phyloP scores from a whole-genome alignment of 2,329 filamentous ascomycete species.

The Pseudocercospora ulei region DNA sequence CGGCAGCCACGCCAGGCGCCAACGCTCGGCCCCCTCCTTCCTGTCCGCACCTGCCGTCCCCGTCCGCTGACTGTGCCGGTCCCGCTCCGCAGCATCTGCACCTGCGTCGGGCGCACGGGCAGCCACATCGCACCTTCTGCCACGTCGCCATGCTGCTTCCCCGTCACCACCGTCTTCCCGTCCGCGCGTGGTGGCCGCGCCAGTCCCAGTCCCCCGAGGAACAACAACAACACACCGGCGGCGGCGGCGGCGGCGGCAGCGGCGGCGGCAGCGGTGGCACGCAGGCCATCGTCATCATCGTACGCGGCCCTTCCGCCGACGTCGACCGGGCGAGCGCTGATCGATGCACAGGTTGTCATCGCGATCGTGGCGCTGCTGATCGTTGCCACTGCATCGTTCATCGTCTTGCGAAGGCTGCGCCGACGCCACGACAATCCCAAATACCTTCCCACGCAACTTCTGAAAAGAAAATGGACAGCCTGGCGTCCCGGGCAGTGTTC shows the following conservation, averaged over 20 bases:
- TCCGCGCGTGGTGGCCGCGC: constrained; percentile 5
- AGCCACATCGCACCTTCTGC: constrained; percentile 10
- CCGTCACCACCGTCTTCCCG: constrained; percentile 2
- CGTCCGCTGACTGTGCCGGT: constrained; percentile 10
- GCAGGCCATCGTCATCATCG: constrained; percentile 14
- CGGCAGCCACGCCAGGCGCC: no score
- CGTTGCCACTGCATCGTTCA: constrained; percentile 10
- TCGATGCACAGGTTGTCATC: constrained; percentile 15
- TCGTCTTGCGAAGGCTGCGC: constrained; percentile 18
- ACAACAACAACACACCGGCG: constrained; percentile 2
- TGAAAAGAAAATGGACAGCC: constrained; percentile 32
- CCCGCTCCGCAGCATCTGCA: constrained; percentile 7
- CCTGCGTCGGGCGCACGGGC: constrained; percentile 9
- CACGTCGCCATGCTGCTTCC: constrained; percentile 22
- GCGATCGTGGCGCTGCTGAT: constrained; percentile 15
- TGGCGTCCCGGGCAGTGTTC: constrained; percentile 27
- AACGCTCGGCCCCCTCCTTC: constrained; percentile 10
- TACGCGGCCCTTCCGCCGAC: constrained; percentile 2
- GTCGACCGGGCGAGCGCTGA: constrained; percentile 1
- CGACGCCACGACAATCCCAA: constrained; percentile 25
- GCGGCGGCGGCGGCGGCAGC: no score
- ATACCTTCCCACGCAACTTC: constrained; percentile 30
- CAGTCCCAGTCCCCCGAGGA: constrained; percentile 4
- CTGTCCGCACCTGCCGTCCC: constrained; percentile 10
- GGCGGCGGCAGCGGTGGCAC: constrained; percentile 9